Conservation (phyloP, 1,284 basidiomycete genomes). For the Singerocomus inundabilis region DNA sequence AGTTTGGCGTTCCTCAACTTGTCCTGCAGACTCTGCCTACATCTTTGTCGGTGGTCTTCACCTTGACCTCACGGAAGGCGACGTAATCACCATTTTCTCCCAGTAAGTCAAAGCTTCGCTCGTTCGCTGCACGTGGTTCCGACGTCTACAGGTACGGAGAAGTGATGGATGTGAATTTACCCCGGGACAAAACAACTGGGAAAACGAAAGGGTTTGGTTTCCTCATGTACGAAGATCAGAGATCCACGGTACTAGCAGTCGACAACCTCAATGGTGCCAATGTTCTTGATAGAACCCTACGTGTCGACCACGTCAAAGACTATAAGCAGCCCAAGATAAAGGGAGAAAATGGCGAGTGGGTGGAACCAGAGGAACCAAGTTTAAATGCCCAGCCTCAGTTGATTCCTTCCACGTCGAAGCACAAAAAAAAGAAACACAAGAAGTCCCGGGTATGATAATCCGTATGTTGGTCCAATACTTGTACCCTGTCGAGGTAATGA, state of each 20-base stretch:
- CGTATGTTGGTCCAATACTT: no score
- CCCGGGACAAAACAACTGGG: conserved; percentile 87
- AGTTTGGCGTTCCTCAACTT: conserved; percentile 3
- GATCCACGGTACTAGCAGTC: conserved; percentile 93
- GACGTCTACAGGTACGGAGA: conserved; percentile 78
- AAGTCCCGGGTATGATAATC: no score
- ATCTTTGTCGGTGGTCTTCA: conserved; percentile 88
- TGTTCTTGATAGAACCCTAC: conserved; percentile 81
- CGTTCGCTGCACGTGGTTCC: background rate
- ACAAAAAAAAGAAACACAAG: no score
- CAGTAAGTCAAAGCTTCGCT: conserved; percentile 64
- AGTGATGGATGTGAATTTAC: conserved; percentile 92
- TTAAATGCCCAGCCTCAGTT: conserved; percentile 81
- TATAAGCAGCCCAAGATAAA: conserved; percentile 87
- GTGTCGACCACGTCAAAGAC: conserved; percentile 93
- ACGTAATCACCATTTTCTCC: conserved; percentile 96
- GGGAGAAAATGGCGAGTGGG: conserved; percentile 84
- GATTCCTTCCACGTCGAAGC: no score
- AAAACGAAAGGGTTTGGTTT: conserved; percentile 93
- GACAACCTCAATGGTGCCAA: conserved; percentile 97
- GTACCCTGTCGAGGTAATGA: no score
- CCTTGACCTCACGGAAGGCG: conserved; percentile 91
- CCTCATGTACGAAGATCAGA: conserved; percentile 98
- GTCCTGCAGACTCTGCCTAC: conserved; percentile 82
- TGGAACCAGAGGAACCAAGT: conserved; percentile 82